Evolutionary conservation across 352 stramenopile genomes (phyloP).

Genomic region (Globisporangium acanthophoron): DNA sequence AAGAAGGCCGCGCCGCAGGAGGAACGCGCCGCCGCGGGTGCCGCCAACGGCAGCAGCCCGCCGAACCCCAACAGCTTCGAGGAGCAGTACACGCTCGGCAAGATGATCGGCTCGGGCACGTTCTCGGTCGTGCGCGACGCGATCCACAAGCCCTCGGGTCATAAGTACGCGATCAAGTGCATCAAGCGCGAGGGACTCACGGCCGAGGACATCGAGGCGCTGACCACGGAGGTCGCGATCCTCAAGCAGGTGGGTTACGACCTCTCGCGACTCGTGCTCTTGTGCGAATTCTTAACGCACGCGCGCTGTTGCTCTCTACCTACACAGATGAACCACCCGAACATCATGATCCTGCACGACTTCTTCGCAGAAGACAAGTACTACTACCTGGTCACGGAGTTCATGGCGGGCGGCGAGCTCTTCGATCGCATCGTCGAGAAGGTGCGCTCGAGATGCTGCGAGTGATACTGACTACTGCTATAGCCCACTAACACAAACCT

Average conservation of each 20-base stretch:
- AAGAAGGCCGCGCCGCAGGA: conserved; percentile 17
- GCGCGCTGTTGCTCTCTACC: neutral
- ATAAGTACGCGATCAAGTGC: conserved; percentile 90
- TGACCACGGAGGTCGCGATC: conserved; percentile 85
- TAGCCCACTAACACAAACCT: neutral
- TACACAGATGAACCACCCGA: conserved; percentile 85
- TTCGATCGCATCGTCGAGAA: conserved; percentile 87
- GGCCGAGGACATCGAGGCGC: conserved; percentile 78
- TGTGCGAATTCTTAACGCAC: neutral
- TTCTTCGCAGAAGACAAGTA: conserved; percentile 93
- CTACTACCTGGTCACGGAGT: conserved; percentile 98
- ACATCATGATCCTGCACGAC: conserved; percentile 92
- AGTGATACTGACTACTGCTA: neutral
- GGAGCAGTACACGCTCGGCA: conserved; percentile 81
- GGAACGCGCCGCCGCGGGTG: conserved; percentile 9
- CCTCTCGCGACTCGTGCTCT: too few relatives aligned
- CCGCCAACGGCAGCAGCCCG: conserved; percentile 12
- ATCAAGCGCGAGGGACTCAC: conserved; percentile 88
- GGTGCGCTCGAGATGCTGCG: conserved; percentile 19
- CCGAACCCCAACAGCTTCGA: conserved; percentile 72
- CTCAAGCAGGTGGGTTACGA: conserved; percentile 63
- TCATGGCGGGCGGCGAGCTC: conserved; percentile 91
- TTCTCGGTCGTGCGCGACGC: conserved; percentile 87
- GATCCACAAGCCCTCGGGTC: conserved; percentile 73
- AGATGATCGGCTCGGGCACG: conserved; percentile 85